phyloP scores from a whole-genome alignment of 148 eudicot genomes.

The Oxyria digyna region DNA sequence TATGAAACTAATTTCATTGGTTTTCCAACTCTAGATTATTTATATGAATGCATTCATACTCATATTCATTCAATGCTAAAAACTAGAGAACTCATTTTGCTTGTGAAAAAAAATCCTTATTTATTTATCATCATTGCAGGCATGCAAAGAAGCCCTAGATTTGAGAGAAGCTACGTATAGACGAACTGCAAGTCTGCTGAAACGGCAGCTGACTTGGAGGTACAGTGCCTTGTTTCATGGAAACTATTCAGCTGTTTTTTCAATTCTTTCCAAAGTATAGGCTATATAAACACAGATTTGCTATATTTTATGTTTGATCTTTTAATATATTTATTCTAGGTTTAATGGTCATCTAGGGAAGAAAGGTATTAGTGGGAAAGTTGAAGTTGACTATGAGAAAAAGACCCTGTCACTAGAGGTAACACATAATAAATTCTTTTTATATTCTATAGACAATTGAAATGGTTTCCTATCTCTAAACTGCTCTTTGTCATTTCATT shows the following conservation, averaged over 20 bases:
- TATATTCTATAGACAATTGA: not conserved
- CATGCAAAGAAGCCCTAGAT: conserved; percentile 45
- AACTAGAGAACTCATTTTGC: not conserved
- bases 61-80: not conserved
- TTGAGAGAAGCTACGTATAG: conserved; percentile 52
- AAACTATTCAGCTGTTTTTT: not conserved
- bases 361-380: conserved; percentile 85
- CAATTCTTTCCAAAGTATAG: not conserved
- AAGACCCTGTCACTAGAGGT: conserved; percentile 85
- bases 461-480: not conserved
- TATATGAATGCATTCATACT: not conserved
- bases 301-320: not conserved
- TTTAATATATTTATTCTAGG: conserved; percentile 22
- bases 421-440: conserved; percentile 10
- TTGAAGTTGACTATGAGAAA: conserved; percentile 53
- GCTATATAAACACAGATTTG: not conserved
- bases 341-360: conserved; percentile 77
- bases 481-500: not conserved
- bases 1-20: not conserved
- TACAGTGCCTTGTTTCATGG: conserved; percentile 22
- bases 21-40: not conserved
- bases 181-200: conserved; percentile 54
- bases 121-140: conserved; percentile 22
- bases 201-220: conserved; percentile 85
- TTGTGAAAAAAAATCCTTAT: not conserved